Base-by-base conservation (phyloP, 306 rosid genomes). In the Lathyrus sativus region DNA sequence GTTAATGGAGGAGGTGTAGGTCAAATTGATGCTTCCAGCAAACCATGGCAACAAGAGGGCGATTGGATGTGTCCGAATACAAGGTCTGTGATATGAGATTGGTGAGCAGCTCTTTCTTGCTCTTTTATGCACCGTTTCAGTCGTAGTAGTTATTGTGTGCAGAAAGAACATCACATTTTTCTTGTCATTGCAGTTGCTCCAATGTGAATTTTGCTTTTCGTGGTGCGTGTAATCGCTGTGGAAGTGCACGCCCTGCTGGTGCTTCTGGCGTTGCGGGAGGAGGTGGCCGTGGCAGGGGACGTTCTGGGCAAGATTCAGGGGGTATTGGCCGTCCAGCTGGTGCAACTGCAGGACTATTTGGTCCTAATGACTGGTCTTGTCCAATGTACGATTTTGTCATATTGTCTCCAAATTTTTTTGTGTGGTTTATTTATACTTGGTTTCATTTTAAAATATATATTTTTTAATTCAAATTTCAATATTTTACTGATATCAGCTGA, bases 61-160 rank as follows among this genome's bases (percentile, higher is more conserved):
- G 99, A 93, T 79, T 93, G 99, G 99, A 31, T 77, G 80, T 93
- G 99, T 78, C 97, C 96, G 72, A 90, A 93, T 93, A 88, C 99
- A 90, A 93, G 99, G 99, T 93, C 96, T 88, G 97, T 93, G 97
- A 85, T 93, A 86, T 90, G 99, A 93, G 64, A 87, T 93, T 79
- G 99, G 97, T 90, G 99, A 93, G 97, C 91, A 72, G 95, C 91
- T 84, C 90, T 75, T 86, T 88, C 97, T 88, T 82, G 88, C 90
- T 85, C 89, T 77, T 88, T 37, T 61, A 19, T 60, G 41, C 51
- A 38, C 56, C 39, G 56, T 55, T 67, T 58, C 44, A 13, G 22
- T 37, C 73, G 18, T 71, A 37, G 31, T 58, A 7, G 60, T 62
- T 56, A 11, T 57, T 42, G 53, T 19, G 37, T 68, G 72, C 67